Evolutionary conservation across 2,329 filamentous ascomycete genomes (phyloP).

Genomic region (Trichoderma oligosporum): DNA sequence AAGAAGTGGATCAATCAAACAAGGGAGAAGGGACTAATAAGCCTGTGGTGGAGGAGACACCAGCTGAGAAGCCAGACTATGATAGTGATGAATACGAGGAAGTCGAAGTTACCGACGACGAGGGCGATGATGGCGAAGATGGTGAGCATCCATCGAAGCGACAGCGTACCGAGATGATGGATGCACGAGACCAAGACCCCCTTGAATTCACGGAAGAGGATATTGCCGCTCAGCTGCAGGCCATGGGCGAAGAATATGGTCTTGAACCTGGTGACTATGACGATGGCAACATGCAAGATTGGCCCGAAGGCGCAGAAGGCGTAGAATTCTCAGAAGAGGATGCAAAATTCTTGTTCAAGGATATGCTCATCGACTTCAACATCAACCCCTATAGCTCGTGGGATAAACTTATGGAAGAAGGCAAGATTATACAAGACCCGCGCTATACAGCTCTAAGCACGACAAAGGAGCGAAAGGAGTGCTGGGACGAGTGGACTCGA

Average conservation of each 20-base stretch:
- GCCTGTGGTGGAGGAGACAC: not conserved
- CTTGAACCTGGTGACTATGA: conserved; percentile 75
- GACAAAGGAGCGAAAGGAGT: conserved; percentile 76
- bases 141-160: conserved; percentile 57
- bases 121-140: conserved; percentile 34
- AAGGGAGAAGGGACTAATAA: conserved; percentile 3
- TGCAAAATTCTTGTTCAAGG: conserved; percentile 72
- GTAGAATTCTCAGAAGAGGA: conserved; percentile 71
- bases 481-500: conserved; percentile 78
- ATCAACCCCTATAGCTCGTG: conserved; percentile 88
- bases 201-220: conserved; percentile 92
- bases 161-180: conserved; percentile 48
- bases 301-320: conserved; percentile 69
- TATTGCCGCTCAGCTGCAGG: conserved; percentile 84
- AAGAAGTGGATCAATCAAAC: not conserved
- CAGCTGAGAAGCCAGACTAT: conserved; percentile 27
- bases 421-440: conserved; percentile 75
- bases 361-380: conserved; percentile 75
- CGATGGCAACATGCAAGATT: conserved; percentile 56
- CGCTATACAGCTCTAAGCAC: conserved; percentile 81
- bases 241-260: conserved; percentile 83
- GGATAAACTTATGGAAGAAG: conserved; percentile 84
- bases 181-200: conserved; percentile 44
- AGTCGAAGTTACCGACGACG: conserved; percentile 56
- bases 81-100: conserved; percentile 74